Base-by-base conservation (phyloP, 169 alveolate genomes). In the Plasmodium fragile region DNA sequence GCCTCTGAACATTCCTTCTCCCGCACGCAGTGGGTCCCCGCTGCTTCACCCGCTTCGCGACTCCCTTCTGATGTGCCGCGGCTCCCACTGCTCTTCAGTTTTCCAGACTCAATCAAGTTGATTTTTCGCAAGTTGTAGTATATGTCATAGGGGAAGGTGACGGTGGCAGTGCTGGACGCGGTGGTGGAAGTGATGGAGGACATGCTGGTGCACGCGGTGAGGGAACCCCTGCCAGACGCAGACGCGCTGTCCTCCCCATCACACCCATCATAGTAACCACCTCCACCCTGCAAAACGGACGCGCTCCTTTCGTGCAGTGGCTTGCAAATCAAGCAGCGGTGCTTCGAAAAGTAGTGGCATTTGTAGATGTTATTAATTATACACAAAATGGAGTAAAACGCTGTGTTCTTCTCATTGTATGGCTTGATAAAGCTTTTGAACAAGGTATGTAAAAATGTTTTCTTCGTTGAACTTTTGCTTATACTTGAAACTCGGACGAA, bases 391-490 rank as follows among this genome's bases (percentile, higher is more conserved):
- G 93, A 75, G 55, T 87, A 87, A 78, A 87, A 87, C 18, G 82
- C 90, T 7, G 93, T 87, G 45, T 65, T 87, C 72, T 59, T 87
- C 25, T 87, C 93, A 87, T 87, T 87, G 72, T 79, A 87, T 11
- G 93, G 93, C 49, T 87, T 87, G 49, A 87, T 52, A 87, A 87
- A 87, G 25, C 93, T 71, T 87, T 87, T 87, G 81, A 87, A 87
- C 81, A 87, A 78, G 16, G 93, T 87, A 45, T 87, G 77, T 72
- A 87, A 52, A 78, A 87, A 79, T 32, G 93, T 87, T 87, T 87
- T 87, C 41, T 78, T 87, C 65, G 59, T 71, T 8, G 72, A 59
- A 49, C 81, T 87, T 78, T 78, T 87, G 70, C 81, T 87, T 65
- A 55, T 77, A 49, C 82, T 36, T 77, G 93, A 87, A 22, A 78